A percentile compares a stretch with the other conserved stretches of the same genome.
These are phyloP conservation scores for Euphrasia confusa DNA, from an alignment of 257 asterid genomes.

Conservation along the genomic window DNA sequence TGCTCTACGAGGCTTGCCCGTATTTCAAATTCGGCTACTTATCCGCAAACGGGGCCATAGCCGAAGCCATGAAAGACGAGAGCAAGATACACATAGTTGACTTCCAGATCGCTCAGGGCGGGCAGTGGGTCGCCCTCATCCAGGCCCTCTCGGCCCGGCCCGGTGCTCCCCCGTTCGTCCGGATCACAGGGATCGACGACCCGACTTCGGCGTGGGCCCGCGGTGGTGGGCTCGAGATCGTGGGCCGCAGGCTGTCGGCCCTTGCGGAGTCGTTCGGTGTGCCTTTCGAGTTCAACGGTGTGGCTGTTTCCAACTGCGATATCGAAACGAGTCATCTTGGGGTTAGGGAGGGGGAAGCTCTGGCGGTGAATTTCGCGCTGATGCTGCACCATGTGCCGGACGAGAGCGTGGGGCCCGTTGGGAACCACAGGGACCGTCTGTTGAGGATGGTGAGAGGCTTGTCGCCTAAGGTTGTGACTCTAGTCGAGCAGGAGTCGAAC, in stretches of 20 bases:
- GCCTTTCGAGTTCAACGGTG: not conserved
- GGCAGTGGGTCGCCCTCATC: not conserved
- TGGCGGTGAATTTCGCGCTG: constrained; percentile 1
- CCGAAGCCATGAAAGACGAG: not conserved
- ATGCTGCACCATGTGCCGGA: constrained; percentile 1
- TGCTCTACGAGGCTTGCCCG: not conserved
- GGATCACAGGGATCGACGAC: not conserved
- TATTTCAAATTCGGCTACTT: constrained; percentile 2
- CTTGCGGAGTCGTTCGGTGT: not conserved
- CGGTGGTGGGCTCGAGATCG: not conserved
- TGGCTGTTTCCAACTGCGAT: not conserved
- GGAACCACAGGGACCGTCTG: not conserved
- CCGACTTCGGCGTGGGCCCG: not conserved
- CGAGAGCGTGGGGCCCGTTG: constrained; percentile 4
- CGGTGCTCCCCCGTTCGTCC: not conserved
- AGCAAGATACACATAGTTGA: not conserved
- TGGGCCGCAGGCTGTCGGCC: constrained; percentile 6
- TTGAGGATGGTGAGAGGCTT: constrained; percentile 1
- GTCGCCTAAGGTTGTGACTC: not conserved
- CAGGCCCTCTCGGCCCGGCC: not conserved
- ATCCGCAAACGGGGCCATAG: not conserved
- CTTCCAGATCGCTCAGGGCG: not conserved
- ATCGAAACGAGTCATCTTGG: not conserved
- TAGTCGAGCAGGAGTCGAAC: not conserved
- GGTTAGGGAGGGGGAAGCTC: not conserved